Evolutionary conservation across 179 eudicot species (phyloP), one percentile per base, ranked within the genome.

Genomic region (Beta corolliflora): DNA sequence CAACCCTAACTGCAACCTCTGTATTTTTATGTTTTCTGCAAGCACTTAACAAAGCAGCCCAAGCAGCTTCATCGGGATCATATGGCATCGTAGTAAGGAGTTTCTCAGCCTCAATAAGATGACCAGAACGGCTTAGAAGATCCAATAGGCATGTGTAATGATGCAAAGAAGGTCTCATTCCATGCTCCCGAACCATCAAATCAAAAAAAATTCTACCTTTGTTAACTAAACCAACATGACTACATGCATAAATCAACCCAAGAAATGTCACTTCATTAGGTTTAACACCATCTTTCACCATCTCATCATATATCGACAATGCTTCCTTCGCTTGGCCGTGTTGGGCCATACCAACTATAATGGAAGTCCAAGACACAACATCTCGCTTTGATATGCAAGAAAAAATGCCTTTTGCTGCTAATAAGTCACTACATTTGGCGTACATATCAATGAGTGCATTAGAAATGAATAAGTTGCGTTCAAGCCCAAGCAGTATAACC

Each of bases 311-410:
- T 9, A 90, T 80, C 3, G 87, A 85, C 67, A 94, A 56, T 23
- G 98, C 95, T 83, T 91, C 93, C 56, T 81, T 55, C 16, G 92
- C 97, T 76, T 73, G 88, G 18, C 98, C 98, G 76, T 94, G 98
- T 70, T 93, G 97, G 29, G 98, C 97, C 56, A 87, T 82, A 79
- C 97, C 98, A 61, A 93, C 94, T 61, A 93, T 94, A 15, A 94
- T 89, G 3, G 98, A 90, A 77, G 97, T 94, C 98, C 98, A 94
- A 72, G 94, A 90, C 80, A 93, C 90, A 6, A 94, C 90, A 84
- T 94, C 95, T 79, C 89, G 86, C 25, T 46, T 72, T 21, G 56
- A 46, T 85, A 88, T 88, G 70, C 60, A 23, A 48, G 82, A 41
- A 78, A 94, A 94, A 54, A 87, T 66, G 68, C 52, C 46, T 76